These are phyloP conservation scores for Dactylella cylindrospora DNA, from an alignment of 2,329 filamentous ascomycete genomes.

Conservation along the genomic window DNA sequence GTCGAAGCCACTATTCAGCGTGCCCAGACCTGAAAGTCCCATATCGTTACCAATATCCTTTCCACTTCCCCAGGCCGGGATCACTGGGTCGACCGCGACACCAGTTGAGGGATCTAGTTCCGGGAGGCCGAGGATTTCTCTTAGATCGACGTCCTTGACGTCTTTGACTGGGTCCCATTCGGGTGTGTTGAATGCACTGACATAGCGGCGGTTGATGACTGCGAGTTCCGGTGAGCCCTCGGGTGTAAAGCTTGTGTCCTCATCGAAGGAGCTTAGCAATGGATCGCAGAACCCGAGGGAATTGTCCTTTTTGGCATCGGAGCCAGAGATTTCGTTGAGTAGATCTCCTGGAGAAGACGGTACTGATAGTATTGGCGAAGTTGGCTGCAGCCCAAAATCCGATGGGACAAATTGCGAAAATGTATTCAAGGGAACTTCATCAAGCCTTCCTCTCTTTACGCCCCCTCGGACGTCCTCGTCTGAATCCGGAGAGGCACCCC, in stretches of 20 bases:
- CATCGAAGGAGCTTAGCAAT: slow-evolving; percentile 35
- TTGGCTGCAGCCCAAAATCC: slow-evolving; percentile 16
- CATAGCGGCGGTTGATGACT: slow-evolving; percentile 31
- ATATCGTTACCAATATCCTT: slow-evolving; percentile 35
- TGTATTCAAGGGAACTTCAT: slow-evolving; percentile 24
- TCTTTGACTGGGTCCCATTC: slow-evolving; percentile 37
- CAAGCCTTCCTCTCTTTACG: slow-evolving; percentile 17
- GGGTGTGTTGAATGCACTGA: slow-evolving; percentile 37
- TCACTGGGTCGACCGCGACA: slow-evolving; percentile 3
- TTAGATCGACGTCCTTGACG: slow-evolving; percentile 32
- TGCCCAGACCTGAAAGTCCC: slow-evolving; percentile 26
- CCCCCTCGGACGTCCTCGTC: slow-evolving; percentile 7
- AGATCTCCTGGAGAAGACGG: slow-evolving; percentile 28
- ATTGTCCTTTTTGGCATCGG: slow-evolving; percentile 4
- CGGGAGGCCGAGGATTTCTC: slow-evolving; percentile 34
- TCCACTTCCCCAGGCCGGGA: slow-evolving; percentile 25
- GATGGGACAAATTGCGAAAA: slow-evolving; percentile 25
- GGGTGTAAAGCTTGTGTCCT: slow-evolving; percentile 40
- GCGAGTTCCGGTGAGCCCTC: slow-evolving; percentile 35
- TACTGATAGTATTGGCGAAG: slow-evolving; percentile 29
- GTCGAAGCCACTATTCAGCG: slow-evolving; percentile 30
- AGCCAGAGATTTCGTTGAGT: slow-evolving; percentile 14
- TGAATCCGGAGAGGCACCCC: slow-evolving; percentile 22
- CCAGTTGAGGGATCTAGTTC: slow-evolving; percentile 22
- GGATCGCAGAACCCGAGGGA: slow-evolving; percentile 32